Conservation (phyloP, 805 yeast species). For the Saccharomycopsis sp. region DNA sequence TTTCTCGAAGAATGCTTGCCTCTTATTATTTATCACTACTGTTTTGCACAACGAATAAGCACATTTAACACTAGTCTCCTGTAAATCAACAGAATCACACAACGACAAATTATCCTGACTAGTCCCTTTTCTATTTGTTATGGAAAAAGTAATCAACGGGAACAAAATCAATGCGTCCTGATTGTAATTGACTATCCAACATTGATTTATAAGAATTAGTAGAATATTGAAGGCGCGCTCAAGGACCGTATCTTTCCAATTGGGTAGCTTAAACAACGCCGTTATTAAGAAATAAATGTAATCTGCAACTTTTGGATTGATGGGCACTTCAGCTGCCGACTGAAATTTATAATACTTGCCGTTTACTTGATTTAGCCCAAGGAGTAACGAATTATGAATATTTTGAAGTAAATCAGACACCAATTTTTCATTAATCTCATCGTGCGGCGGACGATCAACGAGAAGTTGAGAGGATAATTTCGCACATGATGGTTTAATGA, state of each 20-base stretch:
- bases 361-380: neutral
- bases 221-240: conserved; percentile 12
- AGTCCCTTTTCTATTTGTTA: neutral
- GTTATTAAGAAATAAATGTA: conserved; percentile 6
- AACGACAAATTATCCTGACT: neutral
- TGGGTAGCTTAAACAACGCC: conserved; percentile 1
- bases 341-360: neutral
- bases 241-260: neutral
- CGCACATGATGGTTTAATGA: conserved; percentile 3
- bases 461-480: neutral
- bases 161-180: conserved; percentile 6
- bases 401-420: conserved; percentile 1
- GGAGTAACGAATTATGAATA: neutral
- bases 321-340: conserved; percentile 2
- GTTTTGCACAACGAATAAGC: conserved; percentile 3
- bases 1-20: conserved; percentile 2
- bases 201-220: conserved; percentile 6
- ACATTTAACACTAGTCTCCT: conserved; percentile 2
- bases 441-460: neutral
- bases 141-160: conserved; percentile 10
- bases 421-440: neutral
- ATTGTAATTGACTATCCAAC: conserved; percentile 11
- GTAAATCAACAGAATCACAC: conserved; percentile 4
- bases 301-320: conserved; percentile 6
- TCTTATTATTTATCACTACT: neutral